Evolutionary conservation across 1,284 basidiomycete genomes (phyloP).

Genomic region (Gomphus bonarii): DNA sequence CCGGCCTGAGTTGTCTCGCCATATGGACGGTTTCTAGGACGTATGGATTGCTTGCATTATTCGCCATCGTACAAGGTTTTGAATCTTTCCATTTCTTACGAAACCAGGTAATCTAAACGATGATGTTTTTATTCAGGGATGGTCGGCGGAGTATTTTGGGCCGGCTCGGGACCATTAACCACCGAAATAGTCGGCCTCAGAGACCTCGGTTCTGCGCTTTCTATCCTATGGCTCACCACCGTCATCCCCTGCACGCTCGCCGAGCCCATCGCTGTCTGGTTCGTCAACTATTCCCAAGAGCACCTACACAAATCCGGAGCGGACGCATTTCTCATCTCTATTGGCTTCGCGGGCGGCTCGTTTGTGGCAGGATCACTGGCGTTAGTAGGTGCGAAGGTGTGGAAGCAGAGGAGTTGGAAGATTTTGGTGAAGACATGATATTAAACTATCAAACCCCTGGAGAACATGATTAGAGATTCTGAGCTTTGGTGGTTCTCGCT

Average conservation of each 20-base stretch:
- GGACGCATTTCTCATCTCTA: conserved; percentile 24
- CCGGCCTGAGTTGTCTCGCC: conserved; percentile 26
- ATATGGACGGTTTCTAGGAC: conserved; percentile 25
- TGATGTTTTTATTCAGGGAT: conserved; percentile 12
- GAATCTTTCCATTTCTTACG: neutral
- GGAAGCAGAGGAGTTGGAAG: conserved; percentile 22
- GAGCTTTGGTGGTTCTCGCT: no score
- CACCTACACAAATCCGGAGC: conserved; percentile 20
- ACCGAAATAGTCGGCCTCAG: conserved; percentile 27
- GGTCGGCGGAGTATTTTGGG: conserved; percentile 28
- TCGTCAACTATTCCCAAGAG: conserved; percentile 23
- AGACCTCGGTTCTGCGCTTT: conserved; percentile 21
- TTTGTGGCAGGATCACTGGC: conserved; percentile 19
- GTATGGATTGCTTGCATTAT: neutral
- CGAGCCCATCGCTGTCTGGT: conserved; percentile 27
- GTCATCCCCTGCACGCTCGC: conserved; percentile 24
- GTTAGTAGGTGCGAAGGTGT: conserved; percentile 25
- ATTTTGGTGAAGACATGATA: conserved; percentile 15
- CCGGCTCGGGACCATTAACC: conserved; percentile 23
- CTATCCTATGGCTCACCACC: conserved; percentile 21
- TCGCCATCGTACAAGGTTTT: neutral
- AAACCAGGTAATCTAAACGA: neutral
- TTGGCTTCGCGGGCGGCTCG: conserved; percentile 27
- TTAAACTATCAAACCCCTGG: no score
- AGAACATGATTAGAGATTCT: no score